Evolutionary conservation across 192 early-diverging fungal species (phyloP).

Genomic region (Mortierella claussenii): DNA sequence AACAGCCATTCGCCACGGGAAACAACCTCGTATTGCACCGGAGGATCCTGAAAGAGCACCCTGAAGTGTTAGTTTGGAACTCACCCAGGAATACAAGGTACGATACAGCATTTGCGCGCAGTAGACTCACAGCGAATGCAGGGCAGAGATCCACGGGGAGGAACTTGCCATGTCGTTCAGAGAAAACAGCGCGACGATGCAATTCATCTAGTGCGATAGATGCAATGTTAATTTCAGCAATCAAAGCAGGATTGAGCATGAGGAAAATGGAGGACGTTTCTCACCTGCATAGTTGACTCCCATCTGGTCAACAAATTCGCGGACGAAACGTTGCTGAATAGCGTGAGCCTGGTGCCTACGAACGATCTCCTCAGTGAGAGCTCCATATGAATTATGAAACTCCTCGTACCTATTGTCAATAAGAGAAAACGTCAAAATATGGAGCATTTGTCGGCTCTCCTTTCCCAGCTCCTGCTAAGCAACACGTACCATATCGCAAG

Average conservation of each 20-base stretch:
- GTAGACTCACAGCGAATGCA: constrained; percentile 33
- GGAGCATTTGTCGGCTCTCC: too few species aligned
- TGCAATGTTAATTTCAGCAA: neutral
- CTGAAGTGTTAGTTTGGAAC: too few species aligned
- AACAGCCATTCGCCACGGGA: constrained; percentile 34
- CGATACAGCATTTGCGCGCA: neutral
- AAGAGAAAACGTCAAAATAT: neutral
- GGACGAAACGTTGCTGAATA: constrained; percentile 12
- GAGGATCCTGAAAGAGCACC: constrained; percentile 23
- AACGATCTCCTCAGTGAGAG: constrained; percentile 45
- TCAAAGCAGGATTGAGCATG: neutral
- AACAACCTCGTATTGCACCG: constrained; percentile 33
- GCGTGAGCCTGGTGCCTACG: constrained; percentile 42
- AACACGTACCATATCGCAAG: constrained; percentile 43
- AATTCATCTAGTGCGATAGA: constrained; percentile 23
- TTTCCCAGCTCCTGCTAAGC: neutral
- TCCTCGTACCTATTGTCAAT: constrained; percentile 45
- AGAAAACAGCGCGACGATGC: constrained; percentile 24
- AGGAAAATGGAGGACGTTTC: too few species aligned
- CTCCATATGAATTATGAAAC: constrained; percentile 49
- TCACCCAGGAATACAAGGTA: neutral
- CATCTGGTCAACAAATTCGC: constrained; percentile 30
- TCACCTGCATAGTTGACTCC: constrained; percentile 18
- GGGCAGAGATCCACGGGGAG: constrained; percentile 47
- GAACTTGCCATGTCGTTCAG: constrained; percentile 43